Base-by-base conservation (phyloP, 208 protist species). In the Acanthamoeba royreba region DNA sequence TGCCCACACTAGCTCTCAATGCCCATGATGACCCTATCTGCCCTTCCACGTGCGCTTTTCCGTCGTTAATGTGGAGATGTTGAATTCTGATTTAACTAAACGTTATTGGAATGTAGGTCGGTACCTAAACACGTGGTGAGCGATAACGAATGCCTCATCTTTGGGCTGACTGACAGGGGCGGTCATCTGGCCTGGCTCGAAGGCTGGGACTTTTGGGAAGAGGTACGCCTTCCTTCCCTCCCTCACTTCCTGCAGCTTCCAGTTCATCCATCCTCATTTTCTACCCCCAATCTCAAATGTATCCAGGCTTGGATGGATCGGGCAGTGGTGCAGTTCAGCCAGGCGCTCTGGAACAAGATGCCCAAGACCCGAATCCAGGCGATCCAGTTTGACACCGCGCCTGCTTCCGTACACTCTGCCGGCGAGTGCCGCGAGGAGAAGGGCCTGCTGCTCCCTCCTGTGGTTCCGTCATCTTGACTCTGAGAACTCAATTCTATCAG, bases 151-250 rank as follows among this genome's bases (percentile, higher is more conserved):
- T 52, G 49, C 72, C 19, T 81, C 72, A 25, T 81, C 17, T 81
- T 81, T 25, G 72, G 72, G 4, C 72, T 81, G 22, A 81, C 72
- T 42, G 72, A 81, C 15, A 35, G 72, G 0, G 72, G 72, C 22
- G 72, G 72, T 8, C 72, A 81, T 42, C 72, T 81, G 72, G 72
- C 72, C 40, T 81, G 72, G 72, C 7, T 81, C 28, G 72, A 81
- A n/a, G 72, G 72, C 33, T 81, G 72, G 72, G 72, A 81, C 42
- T 81, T 81, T n/a, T 81, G 72, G 72, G 72, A 81, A 47, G 72
- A 81, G 72, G 72, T 77, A 42, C 31, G 13, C 13, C 66, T 38
- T n/a, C n/a, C n/a, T 8, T 35, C 17, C n/a, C n/a, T n/a, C n/a
- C n/a, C n/a, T n/a, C n/a, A n/a, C n/a, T n/a, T n/a, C n/a, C n/a